Evolutionary conservation across 176 grass and related monocot genomes (phyloP), one percentile per base, ranked within the genome.

Genomic region (Oryza nivara): DNA sequence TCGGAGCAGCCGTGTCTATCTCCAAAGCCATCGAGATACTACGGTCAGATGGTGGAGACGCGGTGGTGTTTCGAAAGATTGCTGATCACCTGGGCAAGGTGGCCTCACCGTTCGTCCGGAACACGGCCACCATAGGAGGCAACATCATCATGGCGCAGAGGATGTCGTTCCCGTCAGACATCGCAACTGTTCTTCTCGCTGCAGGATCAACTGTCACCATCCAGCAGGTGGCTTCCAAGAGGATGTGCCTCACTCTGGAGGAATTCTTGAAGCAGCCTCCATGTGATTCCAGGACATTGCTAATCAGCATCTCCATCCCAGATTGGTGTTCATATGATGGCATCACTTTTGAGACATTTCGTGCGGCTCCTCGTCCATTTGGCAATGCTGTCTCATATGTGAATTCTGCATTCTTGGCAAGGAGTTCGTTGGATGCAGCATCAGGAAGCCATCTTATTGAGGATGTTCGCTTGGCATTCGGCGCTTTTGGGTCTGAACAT

Each of bases 331-430:
- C 83, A 73, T 85, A 83, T 15, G 49, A 49, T 41, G 28, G 3
- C 23, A 71, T 97, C 51, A 76, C 84, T 34, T 94, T 97, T 80
- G 90, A 97, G 81, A 97, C 95, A 13, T 97, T 89, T 23, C 74
- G 92, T 67, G 95, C 88, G 26, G 70, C 95, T 22, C 84, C 95
- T 38, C 88, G 95, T n/a, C 92, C 95, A 65, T 60, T 91, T 38
- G 95, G 95, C 36, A 97, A 97, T 92, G 95, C 92, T 58, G 82
- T 97, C 65, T 87, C 95, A 48, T 97, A 91, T 88, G 43, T 89
- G 34, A 97, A 97, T 70, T 90, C 88, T 64, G 89, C 95, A 65
- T 97, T 97, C 84, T 89, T 97, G 75, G 92, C 81, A 54, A 83
- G 73, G 75, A 87, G 78, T 76, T 85, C 72, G 45, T 48, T 44